Base-by-base conservation (phyloP, 768 basidiomycete species). In the Amanita pseudoporphyria region DNA sequence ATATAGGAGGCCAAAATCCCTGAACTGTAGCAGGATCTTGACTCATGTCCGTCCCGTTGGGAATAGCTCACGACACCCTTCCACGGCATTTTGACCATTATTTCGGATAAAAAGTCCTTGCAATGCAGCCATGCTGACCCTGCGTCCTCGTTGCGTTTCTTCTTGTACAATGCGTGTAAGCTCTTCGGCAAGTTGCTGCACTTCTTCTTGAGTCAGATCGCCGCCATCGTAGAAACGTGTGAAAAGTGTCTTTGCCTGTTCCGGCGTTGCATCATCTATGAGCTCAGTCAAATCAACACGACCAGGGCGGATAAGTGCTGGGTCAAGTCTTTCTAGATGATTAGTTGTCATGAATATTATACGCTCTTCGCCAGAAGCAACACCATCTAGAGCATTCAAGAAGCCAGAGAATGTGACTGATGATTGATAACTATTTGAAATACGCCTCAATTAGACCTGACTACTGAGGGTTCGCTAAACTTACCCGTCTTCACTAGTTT, bases 321-420 rank as follows among this genome's bases (percentile, higher is more conserved):
- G 85, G 66, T 99, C 96, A 31, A 99, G 78, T 54, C 74, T 76
- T 52, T 87, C 81, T 47, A 88, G 63, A 58, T 98, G 96, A 64
- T 99, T 99, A n/a, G 96, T 98, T 0, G 96, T 99, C 84, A 99
- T 88, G 68, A 99, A 99, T 31, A 99, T 80, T 61, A 99, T 84
- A n/a, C 96, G 83, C 59, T 96, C 93, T 68, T 97, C 94, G 36
- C 93, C 91, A 9, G 95, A 96, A 4, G 92, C 95, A 24, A 99
- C 95, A 14, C 96, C 96, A 60, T 99, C 96, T 2, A 99, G 73
- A 12, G 94, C 93, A 58, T 99, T 99, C 37, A 99, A 70, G 61
- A 98, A 89, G 22, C 96, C 96, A 6, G 95, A 97, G 69, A 99
- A 98, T 3, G 96, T 98, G 31, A 99, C 85, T 10, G 87, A 87